Evolutionary conservation across 2,329 filamentous ascomycete genomes (phyloP).

Genomic region (Pseudopyricularia cyperi): DNA sequence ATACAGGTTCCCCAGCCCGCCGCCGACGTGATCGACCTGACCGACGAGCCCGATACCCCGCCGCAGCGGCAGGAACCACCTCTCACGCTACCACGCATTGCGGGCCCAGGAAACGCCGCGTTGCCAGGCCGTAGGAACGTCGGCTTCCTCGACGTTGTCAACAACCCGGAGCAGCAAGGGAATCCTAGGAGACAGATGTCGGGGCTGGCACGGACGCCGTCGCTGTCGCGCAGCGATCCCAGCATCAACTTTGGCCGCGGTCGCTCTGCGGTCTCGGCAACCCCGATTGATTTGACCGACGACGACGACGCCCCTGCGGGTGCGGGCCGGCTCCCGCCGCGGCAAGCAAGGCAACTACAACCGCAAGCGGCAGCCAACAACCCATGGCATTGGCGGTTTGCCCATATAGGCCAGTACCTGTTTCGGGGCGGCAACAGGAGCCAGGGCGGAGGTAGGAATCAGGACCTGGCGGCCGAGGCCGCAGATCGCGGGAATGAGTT

Average conservation of each 20-base stretch:
- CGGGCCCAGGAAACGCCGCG: background rate
- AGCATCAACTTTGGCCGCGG: constrained; percentile 15
- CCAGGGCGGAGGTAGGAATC: too few species aligned
- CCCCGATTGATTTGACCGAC: constrained; percentile 37
- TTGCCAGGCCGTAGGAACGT: background rate
- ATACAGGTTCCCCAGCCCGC: background rate
- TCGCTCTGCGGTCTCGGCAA: constrained; percentile 12
- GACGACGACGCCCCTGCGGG: constrained; percentile 14
- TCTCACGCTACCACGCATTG: constrained; percentile 1
- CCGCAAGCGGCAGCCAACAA: constrained; percentile 14
- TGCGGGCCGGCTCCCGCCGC: background rate
- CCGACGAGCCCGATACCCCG: constrained; percentile 35
- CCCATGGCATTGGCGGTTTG: background rate
- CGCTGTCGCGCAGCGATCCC: constrained; percentile 29
- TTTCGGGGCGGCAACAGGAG: constrained; percentile 14
- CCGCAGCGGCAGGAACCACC: constrained; percentile 1
- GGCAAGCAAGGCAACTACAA: constrained; percentile 4
- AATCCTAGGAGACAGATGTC: constrained; percentile 29
- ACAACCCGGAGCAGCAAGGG: constrained; percentile 18
- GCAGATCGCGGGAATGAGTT: background rate
- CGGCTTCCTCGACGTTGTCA: background rate
- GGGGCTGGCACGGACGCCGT: constrained; percentile 25
- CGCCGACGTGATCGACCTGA: constrained; percentile 31
- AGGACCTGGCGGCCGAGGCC: background rate
- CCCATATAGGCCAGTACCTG: too few species aligned